Evolutionary conservation across 2,329 filamentous ascomycete species (phyloP), one percentile per base, ranked within the genome.

Genomic region (Talaromyces albobiverticillius): DNA sequence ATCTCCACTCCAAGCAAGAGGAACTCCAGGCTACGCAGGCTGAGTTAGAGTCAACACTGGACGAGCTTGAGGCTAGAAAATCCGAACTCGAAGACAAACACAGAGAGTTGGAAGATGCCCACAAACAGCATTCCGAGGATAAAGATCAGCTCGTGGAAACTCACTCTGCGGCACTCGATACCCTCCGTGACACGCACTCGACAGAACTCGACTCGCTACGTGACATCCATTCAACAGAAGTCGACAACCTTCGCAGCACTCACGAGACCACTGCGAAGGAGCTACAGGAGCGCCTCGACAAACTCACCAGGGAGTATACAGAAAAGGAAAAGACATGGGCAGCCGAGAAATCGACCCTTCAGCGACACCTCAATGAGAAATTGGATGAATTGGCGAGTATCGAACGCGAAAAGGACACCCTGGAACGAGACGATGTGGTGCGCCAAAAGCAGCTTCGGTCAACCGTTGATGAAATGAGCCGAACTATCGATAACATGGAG

Each of bases 401-500:
- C 46, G 72, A 79, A 56, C 73, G 76, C 56, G 69, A 75, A 56
- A 73, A 70, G 57, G 68, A 69, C 34, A 65, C 65, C 58, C 64
- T 76, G 60, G 73, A 77, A 57, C 73, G 72, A 50, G 71, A 77
- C 55, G 73, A 76, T 56, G 64, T 76, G 50, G 63, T 73, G 51
- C 73, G 76, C 54, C 74, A 76, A 58, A 71, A 74, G 42, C 74
- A 77, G 59, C 69, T 76, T 31, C 75, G 78, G 52, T 71, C 68
- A 51, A 67, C 70, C 9, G 65, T 72, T 48, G 68, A 72, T 22
- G 67, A 67, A 46, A 75, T 75, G 72, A 73, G 74, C 49, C 69
- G 76, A 50, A 73, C 74, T 11, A 81, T 80, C 71, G 71, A 76
- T 42, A 71, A 75, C 54, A 72, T 79, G 67, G 75, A 76, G 50